phyloP scores from a whole-genome alignment of 2,329 filamentous ascomycete species.

The Clonostachys sp. region DNA sequence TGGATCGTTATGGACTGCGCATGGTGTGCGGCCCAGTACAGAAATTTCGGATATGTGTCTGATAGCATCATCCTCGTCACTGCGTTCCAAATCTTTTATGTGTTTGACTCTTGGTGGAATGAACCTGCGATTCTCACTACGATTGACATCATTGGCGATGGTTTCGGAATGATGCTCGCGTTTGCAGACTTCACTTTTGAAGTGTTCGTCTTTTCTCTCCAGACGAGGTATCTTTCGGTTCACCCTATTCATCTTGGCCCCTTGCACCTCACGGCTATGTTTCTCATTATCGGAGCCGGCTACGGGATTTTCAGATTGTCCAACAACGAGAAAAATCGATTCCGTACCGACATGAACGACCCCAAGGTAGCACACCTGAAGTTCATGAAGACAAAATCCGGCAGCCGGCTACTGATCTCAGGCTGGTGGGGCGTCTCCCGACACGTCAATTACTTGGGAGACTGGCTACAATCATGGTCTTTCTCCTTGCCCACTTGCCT shows the following conservation, averaged over 20 bases:
- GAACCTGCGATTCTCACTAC: constrained; percentile 87
- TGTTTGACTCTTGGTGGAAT: constrained; percentile 81
- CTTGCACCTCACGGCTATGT: constrained; percentile 57
- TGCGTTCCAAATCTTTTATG: constrained; percentile 74
- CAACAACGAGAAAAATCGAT: constrained; percentile 93
- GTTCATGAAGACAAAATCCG: constrained; percentile 79
- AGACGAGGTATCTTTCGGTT: constrained; percentile 77
- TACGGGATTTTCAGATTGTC: constrained; percentile 91
- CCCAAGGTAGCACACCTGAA: constrained; percentile 74
- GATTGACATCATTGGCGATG: constrained; percentile 90
- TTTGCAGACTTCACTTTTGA: constrained; percentile 94
- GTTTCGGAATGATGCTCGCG: constrained; percentile 91
- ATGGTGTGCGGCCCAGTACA: constrained; percentile 85
- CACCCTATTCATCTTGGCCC: constrained; percentile 78
- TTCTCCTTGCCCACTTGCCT: constrained; percentile 84
- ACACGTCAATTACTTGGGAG: constrained; percentile 94
- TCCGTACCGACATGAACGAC: constrained; percentile 82
- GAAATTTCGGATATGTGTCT: constrained; percentile 74
- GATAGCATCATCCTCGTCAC: constrained; percentile 82
- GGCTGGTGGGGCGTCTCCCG: constrained; percentile 93
- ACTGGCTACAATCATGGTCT: constrained; percentile 92
- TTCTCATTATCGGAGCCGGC: constrained; percentile 65
- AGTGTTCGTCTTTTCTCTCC: constrained; percentile 82
- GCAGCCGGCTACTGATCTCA: constrained; percentile 74
- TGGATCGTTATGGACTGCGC: constrained; percentile 84